Percentiles rank a stretch among this genome's conserved stretches.
These are phyloP conservation scores for Acacia crassicarpa DNA, from an alignment of 306 rosid species.

Conservation along the genomic window DNA sequence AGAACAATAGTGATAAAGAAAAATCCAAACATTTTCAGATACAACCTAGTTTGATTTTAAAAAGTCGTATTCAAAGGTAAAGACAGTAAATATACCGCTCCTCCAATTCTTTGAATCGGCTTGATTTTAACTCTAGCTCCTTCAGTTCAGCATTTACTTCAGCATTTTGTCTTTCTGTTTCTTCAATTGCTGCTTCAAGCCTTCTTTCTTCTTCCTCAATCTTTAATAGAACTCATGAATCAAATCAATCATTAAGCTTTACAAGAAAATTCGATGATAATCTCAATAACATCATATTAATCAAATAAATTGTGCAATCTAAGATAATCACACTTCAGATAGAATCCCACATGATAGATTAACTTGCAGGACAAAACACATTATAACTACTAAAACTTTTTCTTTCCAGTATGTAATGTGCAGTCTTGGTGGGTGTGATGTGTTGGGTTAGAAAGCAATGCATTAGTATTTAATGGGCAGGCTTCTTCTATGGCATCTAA, in stretches of 20 bases:
- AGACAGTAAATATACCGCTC: constrained; percentile 63
- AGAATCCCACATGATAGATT: background rate
- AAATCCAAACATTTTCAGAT: background rate
- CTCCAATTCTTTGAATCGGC: constrained; percentile 82
- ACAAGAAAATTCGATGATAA: constrained; percentile 24
- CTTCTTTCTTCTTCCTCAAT: constrained; percentile 92
- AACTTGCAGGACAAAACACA: background rate
- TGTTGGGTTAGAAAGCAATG: background rate
- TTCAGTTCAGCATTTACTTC: constrained; percentile 80
- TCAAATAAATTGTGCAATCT: background rate
- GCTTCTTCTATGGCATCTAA: background rate
- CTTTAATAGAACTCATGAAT: constrained; percentile 46
- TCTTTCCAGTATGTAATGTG: background rate
- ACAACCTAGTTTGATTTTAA: constrained; percentile 26
- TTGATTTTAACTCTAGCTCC: constrained; percentile 81
- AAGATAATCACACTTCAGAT: background rate
- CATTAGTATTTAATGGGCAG: background rate
- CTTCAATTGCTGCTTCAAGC: constrained; percentile 90
- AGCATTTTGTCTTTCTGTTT: constrained; percentile 68
- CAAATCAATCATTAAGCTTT: constrained; percentile 32
- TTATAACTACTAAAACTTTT: too few relatives aligned
- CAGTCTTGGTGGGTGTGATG: background rate
- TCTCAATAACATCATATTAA: constrained; percentile 28
- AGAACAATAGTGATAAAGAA: background rate
- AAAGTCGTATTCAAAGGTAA: constrained; percentile 18